A percentile compares a stretch with the other conserved stretches of the same genome.
phyloP scores from a whole-genome alignment of 176 grass and related monocot genomes.

The Hyparrhenia diplandra region DNA sequence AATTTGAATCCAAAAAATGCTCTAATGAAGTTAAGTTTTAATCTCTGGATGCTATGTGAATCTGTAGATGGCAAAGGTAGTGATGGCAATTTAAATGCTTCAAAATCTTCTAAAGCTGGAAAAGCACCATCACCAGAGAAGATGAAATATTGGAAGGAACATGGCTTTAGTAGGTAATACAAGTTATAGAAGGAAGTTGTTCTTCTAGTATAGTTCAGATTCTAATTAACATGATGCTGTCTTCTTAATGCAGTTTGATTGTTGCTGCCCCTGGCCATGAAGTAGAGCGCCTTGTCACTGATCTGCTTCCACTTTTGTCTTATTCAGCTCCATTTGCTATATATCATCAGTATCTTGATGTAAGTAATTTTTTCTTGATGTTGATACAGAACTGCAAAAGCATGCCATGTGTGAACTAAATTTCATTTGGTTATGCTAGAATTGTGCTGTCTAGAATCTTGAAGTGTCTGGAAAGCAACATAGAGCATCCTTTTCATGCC shows the following conservation, averaged over 20 bases:
- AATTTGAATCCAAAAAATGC: neutral
- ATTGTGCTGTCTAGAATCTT: neutral
- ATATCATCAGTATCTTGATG: slow-evolving; percentile 92
- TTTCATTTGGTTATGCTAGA: neutral
- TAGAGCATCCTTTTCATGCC: slow-evolving; percentile 4
- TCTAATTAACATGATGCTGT: slow-evolving; percentile 16
- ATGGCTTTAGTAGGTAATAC: slow-evolving; percentile 82
- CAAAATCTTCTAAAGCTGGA: slow-evolving; percentile 48
- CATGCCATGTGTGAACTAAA: neutral
- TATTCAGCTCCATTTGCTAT: slow-evolving; percentile 92
- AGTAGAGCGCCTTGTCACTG: slow-evolving; percentile 58
- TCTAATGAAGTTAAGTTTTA: neutral
- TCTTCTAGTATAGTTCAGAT: neutral
- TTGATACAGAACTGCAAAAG: neutral
- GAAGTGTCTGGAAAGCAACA: neutral
- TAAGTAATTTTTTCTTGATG: slow-evolving; percentile 38
- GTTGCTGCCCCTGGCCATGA: slow-evolving; percentile 76
- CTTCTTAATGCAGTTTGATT: slow-evolving; percentile 71
- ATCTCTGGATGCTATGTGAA: slow-evolving; percentile 13
- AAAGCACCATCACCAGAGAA: slow-evolving; percentile 53
- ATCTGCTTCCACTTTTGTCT: slow-evolving; percentile 79
- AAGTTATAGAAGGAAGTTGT: neutral
- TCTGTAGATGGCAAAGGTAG: slow-evolving; percentile 41
- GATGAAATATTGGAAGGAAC: slow-evolving; percentile 73
- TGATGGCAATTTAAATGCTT: slow-evolving; percentile 31